phyloP scores from a whole-genome alignment of 2,329 filamentous ascomycete species.

The Corinectria fuckeliana region DNA sequence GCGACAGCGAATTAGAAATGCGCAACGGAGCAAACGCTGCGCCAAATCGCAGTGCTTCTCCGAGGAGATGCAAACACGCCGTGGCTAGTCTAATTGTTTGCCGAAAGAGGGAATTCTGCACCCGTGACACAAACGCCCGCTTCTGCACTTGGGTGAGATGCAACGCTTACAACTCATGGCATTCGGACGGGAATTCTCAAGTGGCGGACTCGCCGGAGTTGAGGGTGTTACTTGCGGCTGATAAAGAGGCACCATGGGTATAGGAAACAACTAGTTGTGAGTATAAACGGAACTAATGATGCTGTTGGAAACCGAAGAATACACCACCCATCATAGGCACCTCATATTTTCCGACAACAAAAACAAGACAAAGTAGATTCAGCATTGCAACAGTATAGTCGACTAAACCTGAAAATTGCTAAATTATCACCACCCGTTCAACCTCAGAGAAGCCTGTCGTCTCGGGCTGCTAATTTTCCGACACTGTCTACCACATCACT shows the following conservation, averaged over 20 bases:
- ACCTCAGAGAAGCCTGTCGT: background rate
- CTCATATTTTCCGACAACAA: background rate
- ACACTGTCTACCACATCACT: background rate
- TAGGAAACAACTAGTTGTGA: too few relatives aligned
- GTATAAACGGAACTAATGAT: background rate
- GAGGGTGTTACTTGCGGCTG: background rate
- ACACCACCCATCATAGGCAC: background rate
- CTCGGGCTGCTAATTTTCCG: background rate
- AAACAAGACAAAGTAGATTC: background rate
- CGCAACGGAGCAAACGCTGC: background rate
- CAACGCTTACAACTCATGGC: background rate
- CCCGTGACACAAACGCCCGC: conserved; percentile 34
- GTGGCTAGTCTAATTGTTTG: background rate
- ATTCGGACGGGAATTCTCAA: background rate
- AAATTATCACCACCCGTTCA: background rate
- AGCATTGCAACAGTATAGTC: background rate
- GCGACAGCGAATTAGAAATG: background rate
- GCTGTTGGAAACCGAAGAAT: background rate
- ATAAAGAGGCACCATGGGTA: too few relatives aligned
- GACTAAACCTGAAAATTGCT: background rate
- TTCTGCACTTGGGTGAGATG: too few relatives aligned
- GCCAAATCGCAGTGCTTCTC: background rate
- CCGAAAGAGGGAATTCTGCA: conserved; percentile 6
- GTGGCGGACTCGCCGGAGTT: background rate
- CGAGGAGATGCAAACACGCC: background rate